Evolutionary conservation across 1,284 basidiomycete genomes (phyloP), one percentile per base, ranked within the genome.

Genomic region (Peniophora sp.): DNA sequence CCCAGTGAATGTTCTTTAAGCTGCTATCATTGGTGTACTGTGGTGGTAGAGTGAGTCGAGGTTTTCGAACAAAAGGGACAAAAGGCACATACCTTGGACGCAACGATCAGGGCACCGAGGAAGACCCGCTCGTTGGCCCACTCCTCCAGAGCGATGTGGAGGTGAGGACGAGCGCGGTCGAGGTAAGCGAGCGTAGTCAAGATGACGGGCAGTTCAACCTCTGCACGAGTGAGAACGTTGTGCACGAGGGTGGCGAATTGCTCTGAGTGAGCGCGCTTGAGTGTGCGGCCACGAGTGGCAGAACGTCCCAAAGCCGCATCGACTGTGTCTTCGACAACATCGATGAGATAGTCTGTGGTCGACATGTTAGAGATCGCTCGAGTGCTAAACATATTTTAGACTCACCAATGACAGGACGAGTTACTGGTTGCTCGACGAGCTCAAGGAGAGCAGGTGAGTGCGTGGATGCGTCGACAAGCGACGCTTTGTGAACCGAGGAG

Each of bases 71-170:
- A 55, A 52, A 48, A 47, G 53, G 44, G 53, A 45, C 45, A 45
- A 32, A 43, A 19, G 45, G 50, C 66, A 47, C 73, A 61, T 65
- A 85, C 84, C 74, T 87, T 87, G 68, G 79, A 81, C 5, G 84
- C 85, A 39, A 78, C 69, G 63, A 87, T 86, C 56, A 88, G 63
- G 32, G 85, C 81, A 50, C 84, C 84, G 38, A 87, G 73, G 65
- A 87, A 86, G 20, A 87, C 84, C 52, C 84, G 77, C 64, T 87
- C 85, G 47, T 81, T 72, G n/a, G 85, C 84, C 84, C 85, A 87
- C 58, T 87, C 80, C 62, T 85, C 83, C 56, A 85, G 69, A 12
- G 83, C 83, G 56, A 87, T 87, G 60, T 84, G 80, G 41, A 87
- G 72, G 65, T 87, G 82, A 6, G 83, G 81, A 57, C 79, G 81